Evolutionary conservation across 345 rosid genomes (phyloP), one percentile per base, ranked within the genome.

Genomic region (Arabidopsis arenosa): DNA sequence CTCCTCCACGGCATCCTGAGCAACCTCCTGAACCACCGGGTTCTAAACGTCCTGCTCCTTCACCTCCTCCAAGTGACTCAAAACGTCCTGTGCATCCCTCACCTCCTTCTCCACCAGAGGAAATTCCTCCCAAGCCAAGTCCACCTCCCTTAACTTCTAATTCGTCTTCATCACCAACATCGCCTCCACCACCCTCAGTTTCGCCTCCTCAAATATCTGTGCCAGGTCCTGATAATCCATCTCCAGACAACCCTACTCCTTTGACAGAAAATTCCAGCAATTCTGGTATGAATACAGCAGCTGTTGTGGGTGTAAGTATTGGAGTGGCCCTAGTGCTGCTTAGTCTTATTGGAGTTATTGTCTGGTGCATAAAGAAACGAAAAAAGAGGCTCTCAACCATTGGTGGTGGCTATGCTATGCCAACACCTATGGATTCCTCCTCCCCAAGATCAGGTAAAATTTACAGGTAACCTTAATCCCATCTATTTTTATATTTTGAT

Each of bases 361-460:
- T 82, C 4, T 92, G 90, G 84, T 90, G 89, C 82, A 53, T 85
- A 53, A 84, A 74, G 78, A 90, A 81, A 84, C 80, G 83, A 36
- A 88, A 86, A 81, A 92, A 76, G 79, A 79, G 72, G 72, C 73
- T 43, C 51, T 45, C 87, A 58, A 52, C 81, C 60, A 80, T 77
- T 33, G 81, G 80, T 63, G 93, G 93, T 67, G 92, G 82, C 77
- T 84, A 87, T 75, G 74, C 84, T 47, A 79, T 85, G 86, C 93
- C 97, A 6, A 84, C 97, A 18, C 88, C 89, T 9, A 10, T 74
- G 56, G 84, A 68, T 56, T 84, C 96, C 71, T 84, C 96, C 71
- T 84, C 92, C 63, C 70, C 90, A 32, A 81, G 75, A 83, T 76
- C 96, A 86, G 97, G 98, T 94, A 82, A 63, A 39, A 39, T 35